These are phyloP conservation scores for Microdochium trichocladiopsis DNA, from an alignment of 2,329 filamentous ascomycete species.

Conservation along the genomic window DNA sequence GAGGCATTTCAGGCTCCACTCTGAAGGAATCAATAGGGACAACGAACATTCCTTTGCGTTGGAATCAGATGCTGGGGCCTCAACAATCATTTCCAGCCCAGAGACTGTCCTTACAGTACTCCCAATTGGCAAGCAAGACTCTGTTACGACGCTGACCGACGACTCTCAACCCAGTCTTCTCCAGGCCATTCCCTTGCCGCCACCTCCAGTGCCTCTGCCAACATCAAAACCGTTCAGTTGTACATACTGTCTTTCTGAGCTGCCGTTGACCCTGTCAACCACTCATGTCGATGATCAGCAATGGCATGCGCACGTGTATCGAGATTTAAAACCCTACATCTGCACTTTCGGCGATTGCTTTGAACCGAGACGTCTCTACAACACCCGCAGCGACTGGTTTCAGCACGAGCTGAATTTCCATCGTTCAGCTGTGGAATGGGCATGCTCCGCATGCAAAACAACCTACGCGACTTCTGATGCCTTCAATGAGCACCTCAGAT, in stretches of 20 bases:
- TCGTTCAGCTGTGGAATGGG: slow-evolving; percentile 8
- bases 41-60: neutral
- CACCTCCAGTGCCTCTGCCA: slow-evolving; percentile 5
- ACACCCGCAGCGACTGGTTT: slow-evolving; percentile 10
- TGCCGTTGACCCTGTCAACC: slow-evolving; percentile 5
- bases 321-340: slow-evolving; percentile 12
- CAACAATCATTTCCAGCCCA: neutral
- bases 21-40: neutral
- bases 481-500: slow-evolving; percentile 1
- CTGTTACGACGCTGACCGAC: neutral
- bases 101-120: neutral
- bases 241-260: slow-evolving; percentile 10
- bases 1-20: neutral
- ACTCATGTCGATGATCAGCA: slow-evolving; percentile 4
- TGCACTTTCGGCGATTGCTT: slow-evolving; percentile 12
- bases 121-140: neutral
- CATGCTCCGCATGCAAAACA: slow-evolving; percentile 7
- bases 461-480: slow-evolving; percentile 3
- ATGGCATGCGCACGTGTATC: slow-evolving; percentile 11
- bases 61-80: neutral
- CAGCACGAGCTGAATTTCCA: slow-evolving; percentile 12
- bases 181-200: slow-evolving; percentile 2
- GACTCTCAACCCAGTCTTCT: slow-evolving; percentile 1
- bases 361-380: slow-evolving; percentile 5
- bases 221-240: slow-evolving; percentile 6